Conservation (phyloP, 2,329 filamentous ascomycete genomes). For the Leptographium lundbergii region DNA sequence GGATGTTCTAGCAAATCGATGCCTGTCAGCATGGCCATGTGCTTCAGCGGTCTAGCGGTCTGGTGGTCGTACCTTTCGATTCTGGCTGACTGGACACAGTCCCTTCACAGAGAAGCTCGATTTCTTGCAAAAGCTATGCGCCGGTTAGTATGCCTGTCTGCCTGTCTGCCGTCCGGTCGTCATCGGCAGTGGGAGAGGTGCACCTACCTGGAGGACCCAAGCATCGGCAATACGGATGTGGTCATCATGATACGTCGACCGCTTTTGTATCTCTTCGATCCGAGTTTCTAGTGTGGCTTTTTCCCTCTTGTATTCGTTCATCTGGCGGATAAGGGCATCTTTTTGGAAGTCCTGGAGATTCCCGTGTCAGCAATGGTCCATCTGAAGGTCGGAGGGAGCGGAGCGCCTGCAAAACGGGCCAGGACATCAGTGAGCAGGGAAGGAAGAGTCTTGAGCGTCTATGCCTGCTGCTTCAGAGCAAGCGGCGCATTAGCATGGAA, state of each 20-base stretch:
- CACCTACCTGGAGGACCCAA: slow-evolving; percentile 79
- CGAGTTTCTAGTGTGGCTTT: slow-evolving; percentile 70
- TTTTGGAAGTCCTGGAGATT: slow-evolving; percentile 69
- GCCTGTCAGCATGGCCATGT: background rate
- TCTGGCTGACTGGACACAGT: slow-evolving; percentile 29
- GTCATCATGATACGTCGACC: slow-evolving; percentile 75
- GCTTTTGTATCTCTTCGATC: slow-evolving; percentile 67
- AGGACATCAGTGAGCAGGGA: slow-evolving; percentile 5
- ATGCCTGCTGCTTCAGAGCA: slow-evolving; percentile 13
- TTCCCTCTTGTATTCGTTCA: slow-evolving; percentile 95
- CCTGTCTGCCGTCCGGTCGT: slow-evolving; percentile 4
- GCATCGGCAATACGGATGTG: slow-evolving; percentile 81
- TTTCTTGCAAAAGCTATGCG: slow-evolving; percentile 47
- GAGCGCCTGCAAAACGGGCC: slow-evolving; percentile 4
- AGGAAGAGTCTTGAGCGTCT: slow-evolving; percentile 12
- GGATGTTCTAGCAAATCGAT: slow-evolving; percentile 28
- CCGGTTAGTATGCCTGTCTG: background rate
- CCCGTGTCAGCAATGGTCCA: slow-evolving; percentile 20
- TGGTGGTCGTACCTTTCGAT: slow-evolving; percentile 24
- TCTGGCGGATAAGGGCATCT: slow-evolving; percentile 91
- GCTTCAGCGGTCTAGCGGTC: too few relatives aligned
- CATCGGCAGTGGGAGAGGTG: background rate
- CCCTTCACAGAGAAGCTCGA: slow-evolving; percentile 45
- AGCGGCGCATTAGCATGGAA: slow-evolving; percentile 9
- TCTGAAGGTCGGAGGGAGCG: slow-evolving; percentile 9